Percentiles rank a stretch among this genome's conserved stretches.
Evolutionary conservation across 176 grass and related monocot genomes (phyloP).

Genomic region (Oryza rufipogon): DNA sequence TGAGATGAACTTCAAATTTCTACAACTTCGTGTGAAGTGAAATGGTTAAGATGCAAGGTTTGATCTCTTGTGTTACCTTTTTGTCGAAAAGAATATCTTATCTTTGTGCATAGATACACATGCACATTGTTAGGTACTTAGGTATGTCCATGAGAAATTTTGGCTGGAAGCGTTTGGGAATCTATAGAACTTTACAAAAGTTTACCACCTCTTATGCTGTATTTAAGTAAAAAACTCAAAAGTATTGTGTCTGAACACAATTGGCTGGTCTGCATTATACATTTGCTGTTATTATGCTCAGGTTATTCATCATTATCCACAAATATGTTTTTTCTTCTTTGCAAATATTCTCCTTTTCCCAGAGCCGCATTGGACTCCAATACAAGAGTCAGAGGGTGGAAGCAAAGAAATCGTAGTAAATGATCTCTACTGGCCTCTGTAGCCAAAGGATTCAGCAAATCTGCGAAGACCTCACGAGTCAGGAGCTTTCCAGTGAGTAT

Average conservation of each 20-base stretch:
- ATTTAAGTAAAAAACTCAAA: slow-evolving; percentile 13
- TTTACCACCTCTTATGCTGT: not conserved
- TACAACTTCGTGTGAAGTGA: not conserved
- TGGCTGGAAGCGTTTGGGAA: not conserved
- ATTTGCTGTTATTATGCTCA: not conserved
- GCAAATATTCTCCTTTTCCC: not conserved
- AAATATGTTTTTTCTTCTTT: not conserved
- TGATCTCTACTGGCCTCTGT: not conserved
- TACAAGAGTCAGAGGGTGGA: slow-evolving; percentile 25
- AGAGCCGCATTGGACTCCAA: not conserved
- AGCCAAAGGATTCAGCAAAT: slow-evolving; percentile 48
- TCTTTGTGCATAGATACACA: not conserved
- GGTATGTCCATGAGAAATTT: not conserved
- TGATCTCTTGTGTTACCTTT: not conserved
- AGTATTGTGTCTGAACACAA: not conserved
- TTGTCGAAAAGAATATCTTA: not conserved
- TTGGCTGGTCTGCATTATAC: not conserved
- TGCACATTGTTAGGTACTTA: not conserved
- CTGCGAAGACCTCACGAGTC: slow-evolving; percentile 17
- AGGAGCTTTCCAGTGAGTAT: slow-evolving; percentile 47
- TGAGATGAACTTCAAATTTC: not conserved
- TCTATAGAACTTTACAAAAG: not conserved
- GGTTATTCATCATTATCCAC: slow-evolving; percentile 6
- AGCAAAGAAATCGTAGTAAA: slow-evolving; percentile 1
- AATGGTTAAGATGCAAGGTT: not conserved